These are phyloP conservation scores for Suillus occidentalis DNA, from an alignment of 768 basidiomycete species.

Conservation along the genomic window DNA sequence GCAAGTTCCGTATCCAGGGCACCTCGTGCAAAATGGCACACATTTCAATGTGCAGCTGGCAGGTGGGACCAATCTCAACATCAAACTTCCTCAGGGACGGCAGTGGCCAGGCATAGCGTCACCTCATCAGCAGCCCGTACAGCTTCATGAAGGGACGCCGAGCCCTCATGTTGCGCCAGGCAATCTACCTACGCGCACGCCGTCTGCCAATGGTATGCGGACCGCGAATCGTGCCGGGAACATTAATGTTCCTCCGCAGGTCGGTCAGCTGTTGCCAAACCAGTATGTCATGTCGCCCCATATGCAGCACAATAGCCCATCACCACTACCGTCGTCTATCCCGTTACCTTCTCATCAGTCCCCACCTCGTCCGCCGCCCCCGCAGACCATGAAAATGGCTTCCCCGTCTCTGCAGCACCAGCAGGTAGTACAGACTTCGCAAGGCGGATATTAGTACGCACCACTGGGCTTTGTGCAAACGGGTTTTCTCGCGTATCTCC, in stretches of 20 bases:
- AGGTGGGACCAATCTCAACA: constrained; percentile 26
- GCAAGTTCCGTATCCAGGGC: constrained; percentile 30
- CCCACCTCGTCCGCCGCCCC: constrained; percentile 49
- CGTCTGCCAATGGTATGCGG: constrained; percentile 60
- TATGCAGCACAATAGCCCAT: constrained; percentile 44
- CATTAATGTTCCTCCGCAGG: constrained; percentile 16
- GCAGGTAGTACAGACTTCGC: constrained; percentile 49
- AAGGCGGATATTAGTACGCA: constrained; percentile 49
- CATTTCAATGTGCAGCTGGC: constrained; percentile 33
- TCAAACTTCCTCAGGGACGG: constrained; percentile 39
- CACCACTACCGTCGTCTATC: constrained; percentile 45
- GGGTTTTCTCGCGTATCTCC: constrained; percentile 18
- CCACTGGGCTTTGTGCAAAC: constrained; percentile 14
- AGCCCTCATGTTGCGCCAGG: constrained; percentile 43
- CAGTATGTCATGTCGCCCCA: constrained; percentile 53
- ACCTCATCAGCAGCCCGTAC: constrained; percentile 23
- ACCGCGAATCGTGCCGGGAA: constrained; percentile 35
- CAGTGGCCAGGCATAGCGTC: constrained; percentile 37
- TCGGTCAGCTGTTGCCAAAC: constrained; percentile 34
- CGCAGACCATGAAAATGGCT: constrained; percentile 51
- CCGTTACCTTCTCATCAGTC: constrained; percentile 41
- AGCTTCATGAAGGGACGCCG: constrained; percentile 30
- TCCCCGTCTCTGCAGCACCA: constrained; percentile 59
- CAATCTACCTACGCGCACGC: constrained; percentile 43
- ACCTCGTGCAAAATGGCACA: constrained; percentile 26